phyloP scores from a whole-genome alignment of 495 filamentous ascomycete species.

The Daldinia loculata region DNA sequence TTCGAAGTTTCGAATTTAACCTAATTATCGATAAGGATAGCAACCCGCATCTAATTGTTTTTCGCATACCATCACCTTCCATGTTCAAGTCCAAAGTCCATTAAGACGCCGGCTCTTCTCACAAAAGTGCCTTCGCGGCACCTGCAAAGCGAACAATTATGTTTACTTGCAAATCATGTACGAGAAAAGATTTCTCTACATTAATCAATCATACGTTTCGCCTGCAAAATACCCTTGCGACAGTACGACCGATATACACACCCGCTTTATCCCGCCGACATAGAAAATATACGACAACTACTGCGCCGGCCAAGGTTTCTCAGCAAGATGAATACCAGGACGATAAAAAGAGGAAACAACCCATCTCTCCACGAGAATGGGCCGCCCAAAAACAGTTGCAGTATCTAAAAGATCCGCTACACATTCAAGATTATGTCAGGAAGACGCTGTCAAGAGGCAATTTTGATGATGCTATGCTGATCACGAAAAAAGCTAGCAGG shows the following conservation, averaged over 20 bases:
- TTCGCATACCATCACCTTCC: not conserved
- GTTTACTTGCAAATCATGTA: conserved; percentile 54
- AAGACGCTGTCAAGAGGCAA: conserved; percentile 62
- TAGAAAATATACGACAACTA: conserved; percentile 23
- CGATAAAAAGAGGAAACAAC: conserved; percentile 37
- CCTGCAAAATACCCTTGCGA: conserved; percentile 8
- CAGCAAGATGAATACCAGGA: not conserved
- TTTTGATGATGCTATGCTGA: conserved; percentile 66
- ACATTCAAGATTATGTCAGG: conserved; percentile 69
- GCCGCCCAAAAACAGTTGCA: conserved; percentile 64
- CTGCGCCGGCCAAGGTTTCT: not conserved
- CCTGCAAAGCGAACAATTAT: conserved; percentile 39
- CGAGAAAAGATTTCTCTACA: conserved; percentile 37
- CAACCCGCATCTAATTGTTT: not conserved
- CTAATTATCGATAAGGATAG: conserved; percentile 8
- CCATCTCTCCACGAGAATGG: conserved; percentile 32
- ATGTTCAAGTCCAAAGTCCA: not conserved
- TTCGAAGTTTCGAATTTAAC: not conserved
- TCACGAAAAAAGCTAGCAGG: conserved; percentile 74
- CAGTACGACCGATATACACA: not conserved
- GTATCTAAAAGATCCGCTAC: conserved; percentile 71
- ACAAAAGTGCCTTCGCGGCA: not conserved
- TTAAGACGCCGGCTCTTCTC: not conserved
- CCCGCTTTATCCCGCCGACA: conserved; percentile 3
- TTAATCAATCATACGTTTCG: conserved; percentile 18